A percentile compares a stretch with the other conserved stretches of the same genome.
phyloP scores from a whole-genome alignment of 768 basidiomycete genomes.

The Strobilomyces echinocephalus region DNA sequence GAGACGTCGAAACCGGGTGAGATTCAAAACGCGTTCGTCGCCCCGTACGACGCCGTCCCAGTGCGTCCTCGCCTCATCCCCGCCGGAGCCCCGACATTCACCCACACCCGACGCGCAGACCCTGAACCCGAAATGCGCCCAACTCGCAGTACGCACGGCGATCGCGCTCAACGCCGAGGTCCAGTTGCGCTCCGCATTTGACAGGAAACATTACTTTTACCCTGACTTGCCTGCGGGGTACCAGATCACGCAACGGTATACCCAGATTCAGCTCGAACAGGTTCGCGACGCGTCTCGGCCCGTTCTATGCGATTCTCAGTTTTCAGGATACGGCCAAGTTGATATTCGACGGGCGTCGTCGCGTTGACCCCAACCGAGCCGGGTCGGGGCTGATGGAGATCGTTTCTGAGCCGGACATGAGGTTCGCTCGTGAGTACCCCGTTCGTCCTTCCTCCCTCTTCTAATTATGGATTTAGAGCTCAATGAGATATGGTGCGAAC shows the following conservation, averaged over 20 bases:
- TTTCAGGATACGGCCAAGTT: conserved; percentile 91
- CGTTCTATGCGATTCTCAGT: background rate
- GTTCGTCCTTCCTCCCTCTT: background rate
- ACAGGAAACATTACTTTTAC: conserved; percentile 98
- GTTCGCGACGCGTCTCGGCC: conserved; percentile 37
- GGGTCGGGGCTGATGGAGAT: conserved; percentile 93
- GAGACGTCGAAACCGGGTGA: conserved; percentile 43
- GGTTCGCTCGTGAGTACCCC: conserved; percentile 55
- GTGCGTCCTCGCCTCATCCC: conserved; percentile 40
- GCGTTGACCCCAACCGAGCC: conserved; percentile 80
- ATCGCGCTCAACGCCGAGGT: conserved; percentile 67
- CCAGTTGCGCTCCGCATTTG: conserved; percentile 75
- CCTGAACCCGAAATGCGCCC: conserved; percentile 66
- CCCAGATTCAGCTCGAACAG: conserved; percentile 95
- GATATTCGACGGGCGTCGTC: conserved; percentile 48
- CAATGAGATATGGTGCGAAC: conserved; percentile 56
- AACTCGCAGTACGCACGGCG: conserved; percentile 76
- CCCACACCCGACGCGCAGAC: conserved; percentile 1
- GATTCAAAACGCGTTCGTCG: conserved; percentile 67
- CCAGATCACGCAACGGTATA: conserved; percentile 96
- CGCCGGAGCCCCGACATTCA: background rate
- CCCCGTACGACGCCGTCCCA: conserved; percentile 84
- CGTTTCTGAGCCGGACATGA: conserved; percentile 78
- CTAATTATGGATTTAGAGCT: background rate
- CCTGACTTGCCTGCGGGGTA: conserved; percentile 91